Base-by-base conservation (phyloP, 1,284 basidiomycete species). In the Tilletiopsis washingtonensis region DNA sequence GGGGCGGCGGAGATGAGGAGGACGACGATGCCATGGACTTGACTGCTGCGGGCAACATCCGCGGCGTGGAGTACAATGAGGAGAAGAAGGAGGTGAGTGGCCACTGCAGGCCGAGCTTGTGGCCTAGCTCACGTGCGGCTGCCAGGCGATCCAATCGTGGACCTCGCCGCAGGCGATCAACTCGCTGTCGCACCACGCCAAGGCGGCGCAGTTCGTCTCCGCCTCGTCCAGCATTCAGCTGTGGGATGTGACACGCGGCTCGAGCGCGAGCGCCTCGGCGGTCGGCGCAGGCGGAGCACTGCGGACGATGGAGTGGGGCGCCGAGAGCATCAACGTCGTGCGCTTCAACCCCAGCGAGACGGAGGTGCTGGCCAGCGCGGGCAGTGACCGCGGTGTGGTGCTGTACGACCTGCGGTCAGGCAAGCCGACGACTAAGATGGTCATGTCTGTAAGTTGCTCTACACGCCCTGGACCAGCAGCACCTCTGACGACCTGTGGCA, bases 391-490 rank as follows among this genome's bases (percentile, higher is more conserved):
- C 45, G 91, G 91, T 23, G 89, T 98, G 74, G 91, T 88, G 2
- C 78, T 99, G 21, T 98, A 98, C 74, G 93, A 99, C 69, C 84
- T 97, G 56, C 82, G 94, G 23, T 94, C 90, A 11, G 90, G 89
- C 40, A 94, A 94, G 75, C 90, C 94, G 1, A 85, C 97, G 71
- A 81, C 90, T 36, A 79, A 90, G 51, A 80, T 94, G 21, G 79
- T 93, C 53, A 93, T 97, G 88, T 83, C 86, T 76, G 85, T 86
- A 53, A 59, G 77, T 75, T 4, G 20, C 7, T 37, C 14, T n/a
- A n/a, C n/a, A n/a, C n/a, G n/a, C n/a, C n/a, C n/a, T n/a, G n/a
- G n/a, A n/a, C n/a, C n/a, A n/a, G 27, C 21, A n/a, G 3, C 17
- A 15, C 19, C 11, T 20, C 19, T n/a, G 19, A n/a, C 5, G 21